phyloP scores from a whole-genome alignment of 2,329 filamentous ascomycete species.

The Laburnicola sp. region DNA sequence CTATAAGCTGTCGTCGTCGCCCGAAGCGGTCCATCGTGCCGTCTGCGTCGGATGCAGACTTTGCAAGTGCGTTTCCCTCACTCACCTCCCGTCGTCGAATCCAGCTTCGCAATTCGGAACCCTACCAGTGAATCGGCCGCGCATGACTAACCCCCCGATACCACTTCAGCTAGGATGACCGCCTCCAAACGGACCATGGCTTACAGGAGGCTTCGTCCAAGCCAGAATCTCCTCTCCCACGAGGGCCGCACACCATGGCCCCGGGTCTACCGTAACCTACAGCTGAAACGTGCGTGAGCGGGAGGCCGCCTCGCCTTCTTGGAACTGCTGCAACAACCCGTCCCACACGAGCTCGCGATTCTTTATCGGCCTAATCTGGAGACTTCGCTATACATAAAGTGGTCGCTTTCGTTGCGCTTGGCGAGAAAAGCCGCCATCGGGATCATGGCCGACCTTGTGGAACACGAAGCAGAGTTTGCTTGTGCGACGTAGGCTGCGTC shows the following conservation, averaged over 20 bases:
- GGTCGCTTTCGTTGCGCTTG: neutral
- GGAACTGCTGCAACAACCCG: conserved; percentile 13
- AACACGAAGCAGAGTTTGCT: conserved; percentile 13
- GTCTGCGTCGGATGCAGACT: conserved; percentile 16
- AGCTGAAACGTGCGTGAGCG: conserved; percentile 33
- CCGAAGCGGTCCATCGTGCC: conserved; percentile 25
- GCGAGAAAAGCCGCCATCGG: neutral
- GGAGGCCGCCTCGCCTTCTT: conserved; percentile 9
- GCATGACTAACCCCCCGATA: conserved; percentile 12
- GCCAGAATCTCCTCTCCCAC: conserved; percentile 19
- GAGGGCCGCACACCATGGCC: conserved; percentile 31
- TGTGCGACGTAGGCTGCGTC: conserved; percentile 25
- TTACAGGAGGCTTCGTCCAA: conserved; percentile 8
- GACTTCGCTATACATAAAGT: neutral
- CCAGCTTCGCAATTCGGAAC: conserved; percentile 1
- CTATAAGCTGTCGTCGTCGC: conserved; percentile 33
- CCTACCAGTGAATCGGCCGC: conserved; percentile 1
- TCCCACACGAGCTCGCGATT: conserved; percentile 4
- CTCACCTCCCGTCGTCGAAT: neutral
- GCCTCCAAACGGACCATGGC: conserved; percentile 10
- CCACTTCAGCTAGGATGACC: conserved; percentile 5
- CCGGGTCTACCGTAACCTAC: conserved; percentile 28
- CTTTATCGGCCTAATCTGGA: neutral
- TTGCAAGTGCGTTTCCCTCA: conserved; percentile 11
- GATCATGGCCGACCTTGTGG: conserved; percentile 4